Base-by-base conservation (phyloP, 2,329 filamentous ascomycete species). In the Trichophyton schoenleinii region DNA sequence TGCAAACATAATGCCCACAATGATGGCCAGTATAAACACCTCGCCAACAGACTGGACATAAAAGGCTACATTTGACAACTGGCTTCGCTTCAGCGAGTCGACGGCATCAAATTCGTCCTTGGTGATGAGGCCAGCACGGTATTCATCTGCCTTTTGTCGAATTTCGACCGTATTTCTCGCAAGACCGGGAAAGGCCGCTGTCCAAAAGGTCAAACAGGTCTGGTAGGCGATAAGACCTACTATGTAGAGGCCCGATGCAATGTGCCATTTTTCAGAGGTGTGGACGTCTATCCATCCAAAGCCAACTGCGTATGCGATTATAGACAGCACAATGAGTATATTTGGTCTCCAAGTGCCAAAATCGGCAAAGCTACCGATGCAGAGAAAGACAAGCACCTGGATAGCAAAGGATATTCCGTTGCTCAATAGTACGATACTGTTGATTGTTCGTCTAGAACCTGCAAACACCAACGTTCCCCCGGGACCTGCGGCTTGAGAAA, bases 281-380 rank as follows among this genome's bases (percentile, higher is more conserved):
- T 87, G 83, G 0, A 88, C 83, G 20, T 83, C 84, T 1, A 88
- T 71, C 83, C 85, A 88, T 58, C 78, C 84, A 64, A 87, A 87
- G 1, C 84, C 85, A 64, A 86, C 79, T 38, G 72, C 84, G 70
- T 79, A 88, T 0, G 84, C 83, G 41, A 87, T 67, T 6, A 85
- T 65, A 2, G 83, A 85, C 64, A 85, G 78, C 7, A 78, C 79
- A 57, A 87, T 79, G 7, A 88, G 74, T 60, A 87, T 82, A 69
- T 81, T 84, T 9, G 83, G 83, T 11, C 83, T 74, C 72, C 85
- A 86, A 11, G 78, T 79, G 2, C 86, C 86, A 68, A 87, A 88
- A 69, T 88, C 86, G 6, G 77, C 77, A 63, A 79, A 78, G 58
- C 73, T 76, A 44, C 78, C 78, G 25, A 79, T 71, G 0, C 77